Evolutionary conservation across 2,329 filamentous ascomycete genomes (phyloP), one percentile per base, ranked within the genome.

Genomic region (Trichophyton mentagrophytes): DNA sequence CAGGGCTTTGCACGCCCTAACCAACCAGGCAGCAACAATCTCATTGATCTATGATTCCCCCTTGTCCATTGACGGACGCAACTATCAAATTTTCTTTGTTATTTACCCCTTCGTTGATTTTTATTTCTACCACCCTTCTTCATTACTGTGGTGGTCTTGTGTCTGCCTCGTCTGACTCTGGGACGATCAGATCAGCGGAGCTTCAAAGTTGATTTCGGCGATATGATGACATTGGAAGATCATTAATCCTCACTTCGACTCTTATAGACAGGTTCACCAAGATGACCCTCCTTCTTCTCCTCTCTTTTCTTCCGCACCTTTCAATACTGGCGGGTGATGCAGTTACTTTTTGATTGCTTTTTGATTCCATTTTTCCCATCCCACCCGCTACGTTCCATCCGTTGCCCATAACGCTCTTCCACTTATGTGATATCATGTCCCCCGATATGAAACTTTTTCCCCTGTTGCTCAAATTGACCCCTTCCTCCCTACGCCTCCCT

Each of bases 21-120:
- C 56, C 73, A 73, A 61, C 76, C 77, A 59, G 73, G 77, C 61
- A 20, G 49, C n/a, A 80, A 80, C 60, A 85, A 83, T 69, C 70
- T 86, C 74, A 86, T 86, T 70, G 83, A 86, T 71, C 71, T 86
- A 67, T 84, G 69, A 66, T 36, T 20, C 20, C n/a, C 15, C 8
- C 42, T 6, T 22, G 4, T 44, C 4, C 33, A 38, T 38, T 27
- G 9, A 36, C 15, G 13, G n/a, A 33, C 8, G 13, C 22, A 44
- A 5, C 38, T 44, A 11, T n/a, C 30, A 17, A n/a, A 17, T 25
- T 38, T 57, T 22, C 42, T 20, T 57, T 13, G 33, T 42, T 40
- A 42, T 38, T 36, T 11, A 36, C 9, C 40, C 15, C 15, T 44
- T 40, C 20, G 13, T 46, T 15, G 15, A 15, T 42, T 49, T 27